These are phyloP conservation scores for Pythium graminicola DNA, from an alignment of 352 stramenopile genomes.

Conservation along the genomic window DNA sequence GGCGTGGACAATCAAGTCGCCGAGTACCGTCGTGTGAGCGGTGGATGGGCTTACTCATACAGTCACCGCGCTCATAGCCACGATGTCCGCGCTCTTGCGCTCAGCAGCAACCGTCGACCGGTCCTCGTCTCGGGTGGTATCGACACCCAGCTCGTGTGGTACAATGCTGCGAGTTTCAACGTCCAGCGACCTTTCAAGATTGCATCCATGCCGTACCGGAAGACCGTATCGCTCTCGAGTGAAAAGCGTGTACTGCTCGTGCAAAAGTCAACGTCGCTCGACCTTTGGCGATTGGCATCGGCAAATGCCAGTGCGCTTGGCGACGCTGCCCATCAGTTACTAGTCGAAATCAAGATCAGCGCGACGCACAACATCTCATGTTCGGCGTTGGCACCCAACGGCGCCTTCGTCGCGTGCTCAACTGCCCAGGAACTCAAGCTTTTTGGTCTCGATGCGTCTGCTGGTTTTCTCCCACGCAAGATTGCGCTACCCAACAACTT, in stretches of 20 bases:
- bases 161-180: slow-evolving; percentile 79
- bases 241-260: slow-evolving; percentile 70
- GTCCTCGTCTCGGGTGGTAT: slow-evolving; percentile 89
- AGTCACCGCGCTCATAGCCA: slow-evolving; percentile 88
- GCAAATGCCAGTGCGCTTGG: slow-evolving; percentile 16
- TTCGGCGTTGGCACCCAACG: slow-evolving; percentile 77
- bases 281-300: slow-evolving; percentile 63
- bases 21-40: slow-evolving; percentile 56
- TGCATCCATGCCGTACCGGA: slow-evolving; percentile 81
- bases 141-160: slow-evolving; percentile 93
- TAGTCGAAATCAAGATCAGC: slow-evolving; percentile 78
- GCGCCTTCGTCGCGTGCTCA: slow-evolving; percentile 79
- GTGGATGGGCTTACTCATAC: slow-evolving; percentile 76
- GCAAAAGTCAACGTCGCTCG: slow-evolving; percentile 61
- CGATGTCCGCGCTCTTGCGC: slow-evolving; percentile 82
- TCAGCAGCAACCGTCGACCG: slow-evolving; percentile 44
- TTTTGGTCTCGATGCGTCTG: slow-evolving; percentile 61
- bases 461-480: slow-evolving; percentile 53
- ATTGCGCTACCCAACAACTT: slow-evolving; percentile 31
- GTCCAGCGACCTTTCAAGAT: slow-evolving; percentile 81
- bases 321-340: slow-evolving; percentile 46
- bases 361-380: slow-evolving; percentile 76
- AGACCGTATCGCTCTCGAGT: slow-evolving; percentile 54
- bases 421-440: slow-evolving; percentile 84
- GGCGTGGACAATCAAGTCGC: slow-evolving; percentile 92